phyloP scores from a whole-genome alignment of 2,329 filamentous ascomycete genomes.

The Hypocreales sp. region DNA sequence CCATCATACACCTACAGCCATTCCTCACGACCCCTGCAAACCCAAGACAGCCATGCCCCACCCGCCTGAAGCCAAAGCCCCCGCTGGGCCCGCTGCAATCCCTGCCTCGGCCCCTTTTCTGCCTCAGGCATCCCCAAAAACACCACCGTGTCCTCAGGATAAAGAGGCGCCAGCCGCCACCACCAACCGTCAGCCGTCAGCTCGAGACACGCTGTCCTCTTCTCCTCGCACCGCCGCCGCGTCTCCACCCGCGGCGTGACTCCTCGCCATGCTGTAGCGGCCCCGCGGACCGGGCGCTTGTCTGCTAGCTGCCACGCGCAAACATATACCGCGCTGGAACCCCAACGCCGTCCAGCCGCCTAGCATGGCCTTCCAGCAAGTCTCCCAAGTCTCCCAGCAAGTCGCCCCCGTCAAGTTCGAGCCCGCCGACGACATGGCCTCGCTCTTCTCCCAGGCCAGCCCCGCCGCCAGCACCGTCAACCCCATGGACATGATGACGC shows the following conservation, averaged over 20 bases:
- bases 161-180: too few relatives aligned
- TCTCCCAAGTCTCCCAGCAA: too few relatives aligned
- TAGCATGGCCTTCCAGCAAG: conserved; percentile 23
- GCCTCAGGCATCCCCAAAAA: conserved; percentile 8
- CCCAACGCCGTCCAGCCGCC: conserved; percentile 1
- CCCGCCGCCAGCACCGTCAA: conserved; percentile 21
- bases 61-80: too few relatives aligned
- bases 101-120: conserved; percentile 1
- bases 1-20: too few relatives aligned
- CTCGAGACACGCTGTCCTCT: conserved; percentile 13
- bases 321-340: too few relatives aligned
- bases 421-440: conserved; percentile 26
- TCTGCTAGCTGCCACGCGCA: too few relatives aligned
- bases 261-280: too few relatives aligned
- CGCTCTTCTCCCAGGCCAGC: conserved; percentile 26
- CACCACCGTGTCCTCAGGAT: conserved; percentile 16
- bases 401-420: conserved; percentile 37
- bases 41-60: too few relatives aligned
- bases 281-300: too few relatives aligned
- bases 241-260: conserved; percentile 9
- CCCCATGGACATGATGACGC: conserved; percentile 34
- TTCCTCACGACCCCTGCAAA: too few relatives aligned
- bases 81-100: too few relatives aligned
- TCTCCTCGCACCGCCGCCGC: conserved; percentile 1
- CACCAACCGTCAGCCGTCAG: too few relatives aligned